Conservation (phyloP, 139 green algal genomes). For the Diplosphaera chodatii region DNA sequence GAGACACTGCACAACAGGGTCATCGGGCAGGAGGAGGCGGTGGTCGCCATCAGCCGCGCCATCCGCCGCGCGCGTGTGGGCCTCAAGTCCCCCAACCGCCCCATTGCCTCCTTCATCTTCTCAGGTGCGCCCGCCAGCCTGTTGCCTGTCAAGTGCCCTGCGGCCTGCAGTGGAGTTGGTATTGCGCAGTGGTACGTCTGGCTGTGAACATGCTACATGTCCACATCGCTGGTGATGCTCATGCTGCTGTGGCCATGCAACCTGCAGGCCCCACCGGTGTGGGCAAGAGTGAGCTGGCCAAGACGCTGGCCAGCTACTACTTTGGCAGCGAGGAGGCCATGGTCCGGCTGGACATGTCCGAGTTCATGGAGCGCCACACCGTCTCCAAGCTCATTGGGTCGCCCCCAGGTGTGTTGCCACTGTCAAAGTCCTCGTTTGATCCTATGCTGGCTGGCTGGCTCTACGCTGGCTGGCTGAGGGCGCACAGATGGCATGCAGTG, state of each 20-base stretch:
- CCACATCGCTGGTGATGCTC: too few relatives aligned
- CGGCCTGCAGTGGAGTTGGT: too few relatives aligned
- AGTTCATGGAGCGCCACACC: conserved; percentile 99
- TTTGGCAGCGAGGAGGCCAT: conserved; percentile 96
- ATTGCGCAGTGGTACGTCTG: too few relatives aligned
- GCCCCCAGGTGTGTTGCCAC: conserved; percentile 65
- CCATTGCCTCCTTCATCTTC: conserved; percentile 98
- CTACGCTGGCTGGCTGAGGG: too few relatives aligned
- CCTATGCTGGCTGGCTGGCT: too few relatives aligned
- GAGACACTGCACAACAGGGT: conserved; percentile 89
- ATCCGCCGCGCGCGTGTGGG: conserved; percentile 93
- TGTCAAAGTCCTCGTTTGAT: too few relatives aligned
- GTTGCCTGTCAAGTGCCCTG: too few relatives aligned
- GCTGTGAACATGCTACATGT: too few relatives aligned
- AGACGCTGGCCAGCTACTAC: conserved; percentile 97
- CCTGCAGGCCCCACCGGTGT: conserved; percentile 65
- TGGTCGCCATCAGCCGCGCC: conserved; percentile 81
- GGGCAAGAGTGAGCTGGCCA: conserved; percentile 98
- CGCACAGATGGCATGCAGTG: too few relatives aligned
- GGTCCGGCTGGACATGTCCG: conserved; percentile 97
- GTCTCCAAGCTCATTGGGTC: conserved; percentile 99
- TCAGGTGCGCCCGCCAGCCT: conserved; percentile 58
- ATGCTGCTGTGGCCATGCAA: too few relatives aligned
- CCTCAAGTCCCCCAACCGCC: conserved; percentile 97
- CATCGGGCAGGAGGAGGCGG: conserved; percentile 96